Evolutionary conservation across 768 basidiomycete species (phyloP).

Genomic region (Tylopilus balloui): DNA sequence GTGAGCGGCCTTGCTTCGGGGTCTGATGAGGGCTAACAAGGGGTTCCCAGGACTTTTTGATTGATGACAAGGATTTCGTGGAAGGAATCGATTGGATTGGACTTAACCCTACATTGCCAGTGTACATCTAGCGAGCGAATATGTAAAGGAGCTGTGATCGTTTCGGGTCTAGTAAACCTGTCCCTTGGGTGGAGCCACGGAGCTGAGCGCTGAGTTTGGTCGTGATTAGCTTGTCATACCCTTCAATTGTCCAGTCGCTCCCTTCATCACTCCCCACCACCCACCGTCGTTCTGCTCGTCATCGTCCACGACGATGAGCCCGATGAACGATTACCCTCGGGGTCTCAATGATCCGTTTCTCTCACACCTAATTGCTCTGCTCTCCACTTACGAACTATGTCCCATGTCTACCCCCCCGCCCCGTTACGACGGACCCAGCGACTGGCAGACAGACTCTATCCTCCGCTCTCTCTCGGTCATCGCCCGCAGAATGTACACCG

Average conservation of each 20-base stretch:
- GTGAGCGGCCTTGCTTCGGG: slow-evolving; percentile 35
- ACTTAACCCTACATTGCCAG: slow-evolving; percentile 72
- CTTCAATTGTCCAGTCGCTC: not conserved
- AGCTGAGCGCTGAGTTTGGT: slow-evolving; percentile 22
- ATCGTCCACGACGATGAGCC: slow-evolving; percentile 32
- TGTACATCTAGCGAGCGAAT: slow-evolving; percentile 52
- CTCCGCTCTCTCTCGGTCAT: slow-evolving; percentile 47
- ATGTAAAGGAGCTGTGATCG: slow-evolving; percentile 5
- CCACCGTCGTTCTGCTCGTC: slow-evolving; percentile 4
- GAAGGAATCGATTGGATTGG: slow-evolving; percentile 69
- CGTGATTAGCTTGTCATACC: slow-evolving; percentile 6
- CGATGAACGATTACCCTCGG: slow-evolving; percentile 23
- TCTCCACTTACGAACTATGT: slow-evolving; percentile 57
- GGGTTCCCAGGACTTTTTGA: slow-evolving; percentile 67
- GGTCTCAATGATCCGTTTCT: slow-evolving; percentile 38
- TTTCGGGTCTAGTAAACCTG: not conserved
- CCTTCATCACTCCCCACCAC: slow-evolving; percentile 9
- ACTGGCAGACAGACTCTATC: slow-evolving; percentile 58
- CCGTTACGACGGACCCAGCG: slow-evolving; percentile 49
- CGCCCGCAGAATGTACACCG: slow-evolving; percentile 51
- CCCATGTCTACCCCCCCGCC: slow-evolving; percentile 48
- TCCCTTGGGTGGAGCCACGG: not conserved
- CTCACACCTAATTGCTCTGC: slow-evolving; percentile 51
- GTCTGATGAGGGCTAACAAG: slow-evolving; percentile 7
- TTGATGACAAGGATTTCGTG: slow-evolving; percentile 70